Base-by-base conservation (phyloP, 2,329 filamentous ascomycete species). In the Ilyonectria destructans region DNA sequence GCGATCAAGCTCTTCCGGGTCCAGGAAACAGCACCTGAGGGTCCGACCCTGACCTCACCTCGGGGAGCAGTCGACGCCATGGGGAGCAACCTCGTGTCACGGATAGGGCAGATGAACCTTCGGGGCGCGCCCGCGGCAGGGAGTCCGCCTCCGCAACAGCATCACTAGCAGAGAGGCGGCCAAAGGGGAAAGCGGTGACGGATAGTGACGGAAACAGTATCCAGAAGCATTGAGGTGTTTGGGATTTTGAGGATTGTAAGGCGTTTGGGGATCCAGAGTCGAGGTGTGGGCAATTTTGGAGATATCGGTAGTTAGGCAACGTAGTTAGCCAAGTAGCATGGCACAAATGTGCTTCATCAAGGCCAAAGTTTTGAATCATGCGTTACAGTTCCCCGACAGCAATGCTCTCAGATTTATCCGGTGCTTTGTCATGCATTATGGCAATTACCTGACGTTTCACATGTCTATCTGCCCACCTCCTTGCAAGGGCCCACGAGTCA, bases 51-150 rank as follows among this genome's bases (percentile, higher is more conserved):
- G 69, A 90, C 94, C 26, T 94, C 93, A 37, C 96, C 96, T 0
- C 89, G 95, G 67, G 96, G 95, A 0, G 96, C 96, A 1, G 95
- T 98, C 3, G 96, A 98, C 81, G 95, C 95, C 0, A 95, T 98
- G 1, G 96, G 96, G 0, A 96, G 92, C 80, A 96, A 95, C 72
- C 90, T 98, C 59, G 94, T 97, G 21, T 93, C 92, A 69, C 88
- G 95, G 33, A 96, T 98, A 74, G 94, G 94, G 7, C 92, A 91
- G 65, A 89, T 96, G 70, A 95, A 93, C 77, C 83, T 97, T 51
- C 85, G 92, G 17, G 88, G 88, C 4, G 80, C 77, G 7, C 74
- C 79, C 29, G 71, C 71, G 56, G 74, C 71, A 60, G 66, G 68
- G 26, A 69, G 64, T 45, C 60, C 74, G 37, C 62, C 58, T 49